phyloP scores from a whole-genome alignment of 495 filamentous ascomycete genomes.

The Xylona heveae region DNA sequence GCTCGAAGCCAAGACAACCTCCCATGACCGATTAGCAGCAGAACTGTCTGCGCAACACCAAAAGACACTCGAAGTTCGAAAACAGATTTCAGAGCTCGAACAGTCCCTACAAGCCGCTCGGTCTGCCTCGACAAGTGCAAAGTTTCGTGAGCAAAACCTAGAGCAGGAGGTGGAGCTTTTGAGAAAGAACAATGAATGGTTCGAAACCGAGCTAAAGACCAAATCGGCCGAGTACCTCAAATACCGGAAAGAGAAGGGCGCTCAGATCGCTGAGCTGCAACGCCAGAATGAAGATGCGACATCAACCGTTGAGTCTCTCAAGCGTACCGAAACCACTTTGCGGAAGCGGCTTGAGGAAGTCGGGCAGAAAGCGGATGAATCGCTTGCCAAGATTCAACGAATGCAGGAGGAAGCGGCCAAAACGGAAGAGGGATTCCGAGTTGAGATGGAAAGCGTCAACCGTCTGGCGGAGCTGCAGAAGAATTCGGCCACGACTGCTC shows the following conservation, averaged over 20 bases:
- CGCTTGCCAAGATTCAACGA: conserved; percentile 57
- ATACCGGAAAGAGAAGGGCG: conserved; percentile 84
- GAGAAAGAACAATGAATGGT: conserved; percentile 79
- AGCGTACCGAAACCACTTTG: conserved; percentile 56
- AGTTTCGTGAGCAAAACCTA: conserved; percentile 70
- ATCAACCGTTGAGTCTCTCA: conserved; percentile 50
- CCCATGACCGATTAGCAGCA: conserved; percentile 67
- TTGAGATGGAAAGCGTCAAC: conserved; percentile 58
- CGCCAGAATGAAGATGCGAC: conserved; percentile 68
- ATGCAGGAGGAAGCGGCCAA: conserved; percentile 63
- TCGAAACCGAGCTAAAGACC: conserved; percentile 72
- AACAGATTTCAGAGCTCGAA: conserved; percentile 57
- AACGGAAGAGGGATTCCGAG: conserved; percentile 57
- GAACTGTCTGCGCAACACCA: conserved; percentile 76
- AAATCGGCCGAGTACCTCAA: conserved; percentile 69
- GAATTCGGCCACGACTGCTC: conserved; percentile 61
- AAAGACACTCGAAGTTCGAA: conserved; percentile 62
- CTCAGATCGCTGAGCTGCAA: conserved; percentile 68
- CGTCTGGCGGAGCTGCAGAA: conserved; percentile 72
- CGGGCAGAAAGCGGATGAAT: conserved; percentile 68
- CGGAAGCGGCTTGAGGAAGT: conserved; percentile 65
- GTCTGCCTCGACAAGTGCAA: conserved; percentile 50
- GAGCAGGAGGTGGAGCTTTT: conserved; percentile 76
- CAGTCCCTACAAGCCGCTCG: conserved; percentile 63
- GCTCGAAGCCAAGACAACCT: conserved; percentile 69